These are phyloP conservation scores for Petunia hybrid DNA, from an alignment of 305 asterid genomes.

Conservation along the genomic window DNA sequence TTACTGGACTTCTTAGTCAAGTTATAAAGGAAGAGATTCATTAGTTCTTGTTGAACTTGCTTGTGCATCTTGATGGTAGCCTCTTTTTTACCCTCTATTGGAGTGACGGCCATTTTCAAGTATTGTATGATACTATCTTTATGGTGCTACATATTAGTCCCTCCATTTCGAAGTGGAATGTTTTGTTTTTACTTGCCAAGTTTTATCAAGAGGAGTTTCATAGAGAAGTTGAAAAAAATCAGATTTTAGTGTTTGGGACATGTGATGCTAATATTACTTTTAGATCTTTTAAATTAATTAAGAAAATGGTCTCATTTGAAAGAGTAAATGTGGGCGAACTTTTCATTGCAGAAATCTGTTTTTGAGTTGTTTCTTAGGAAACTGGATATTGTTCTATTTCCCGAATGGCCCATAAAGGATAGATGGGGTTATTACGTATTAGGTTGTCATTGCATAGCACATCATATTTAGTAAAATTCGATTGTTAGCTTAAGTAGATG, in stretches of 20 bases:
- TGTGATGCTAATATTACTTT: not conserved
- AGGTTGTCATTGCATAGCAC: not conserved
- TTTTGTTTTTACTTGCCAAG: not conserved
- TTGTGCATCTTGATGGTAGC: not conserved
- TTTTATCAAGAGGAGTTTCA: not conserved
- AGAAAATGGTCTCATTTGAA: not conserved
- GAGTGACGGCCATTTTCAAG: not conserved
- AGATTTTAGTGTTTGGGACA: not conserved
- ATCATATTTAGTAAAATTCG: not conserved
- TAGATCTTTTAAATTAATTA: not conserved
- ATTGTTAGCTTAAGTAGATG: not conserved
- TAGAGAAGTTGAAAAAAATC: conserved; percentile 5
- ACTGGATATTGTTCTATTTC: not conserved
- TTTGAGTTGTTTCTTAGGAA: conserved; percentile 6
- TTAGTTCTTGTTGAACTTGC: not conserved
- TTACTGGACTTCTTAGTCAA: not conserved
- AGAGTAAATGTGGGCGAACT: not conserved
- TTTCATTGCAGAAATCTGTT: conserved; percentile 3
- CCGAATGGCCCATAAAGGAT: not conserved
- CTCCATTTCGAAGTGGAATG: not conserved
- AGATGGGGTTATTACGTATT: not conserved
- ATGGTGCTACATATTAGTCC: not conserved
- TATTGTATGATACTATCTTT: not conserved
- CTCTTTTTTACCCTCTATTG: not conserved
- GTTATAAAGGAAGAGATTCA: conserved; percentile 10